Percentiles rank a stretch among this genome's conserved stretches.
Conservation (phyloP, 345 rosid genomes). For the Eucalyptus cloeziana region DNA sequence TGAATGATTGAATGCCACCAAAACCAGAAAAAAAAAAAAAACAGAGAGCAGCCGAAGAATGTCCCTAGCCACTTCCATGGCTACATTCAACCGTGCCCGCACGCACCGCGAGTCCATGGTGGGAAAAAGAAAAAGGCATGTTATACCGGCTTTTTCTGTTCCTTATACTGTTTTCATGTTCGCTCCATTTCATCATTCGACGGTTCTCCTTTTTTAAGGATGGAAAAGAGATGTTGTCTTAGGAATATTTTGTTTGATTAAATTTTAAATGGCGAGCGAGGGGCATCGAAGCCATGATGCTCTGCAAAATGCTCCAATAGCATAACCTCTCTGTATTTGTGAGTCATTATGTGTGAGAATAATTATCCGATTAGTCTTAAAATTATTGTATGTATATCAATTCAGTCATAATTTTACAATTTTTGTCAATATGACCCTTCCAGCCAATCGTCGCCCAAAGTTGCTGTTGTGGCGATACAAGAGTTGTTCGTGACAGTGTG, state of each 20-base stretch:
- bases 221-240: neutral
- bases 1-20: neutral
- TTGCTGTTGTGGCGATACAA: neutral
- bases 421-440: no score
- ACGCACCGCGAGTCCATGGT: neutral
- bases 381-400: neutral
- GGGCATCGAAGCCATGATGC: neutral
- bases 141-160: neutral
- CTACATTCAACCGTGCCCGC: neutral
- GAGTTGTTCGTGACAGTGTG: rapidly evolving
- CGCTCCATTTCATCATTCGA: neutral
- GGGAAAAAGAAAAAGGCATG: neutral
- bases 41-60: neutral
- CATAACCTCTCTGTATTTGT: neutral
- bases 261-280: neutral
- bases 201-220: neutral
- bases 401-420: neutral
- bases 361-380: neutral
- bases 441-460: rapidly evolving
- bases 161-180: neutral
- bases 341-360: neutral
- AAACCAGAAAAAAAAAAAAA: neutral
- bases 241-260: neutral
- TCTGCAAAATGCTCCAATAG: neutral
- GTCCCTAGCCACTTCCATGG: neutral